Percentiles rank a stretch among this genome's conserved stretches.
phyloP scores from a whole-genome alignment of 441 rosid genomes.

The Pelargonium myrrhifolium region DNA sequence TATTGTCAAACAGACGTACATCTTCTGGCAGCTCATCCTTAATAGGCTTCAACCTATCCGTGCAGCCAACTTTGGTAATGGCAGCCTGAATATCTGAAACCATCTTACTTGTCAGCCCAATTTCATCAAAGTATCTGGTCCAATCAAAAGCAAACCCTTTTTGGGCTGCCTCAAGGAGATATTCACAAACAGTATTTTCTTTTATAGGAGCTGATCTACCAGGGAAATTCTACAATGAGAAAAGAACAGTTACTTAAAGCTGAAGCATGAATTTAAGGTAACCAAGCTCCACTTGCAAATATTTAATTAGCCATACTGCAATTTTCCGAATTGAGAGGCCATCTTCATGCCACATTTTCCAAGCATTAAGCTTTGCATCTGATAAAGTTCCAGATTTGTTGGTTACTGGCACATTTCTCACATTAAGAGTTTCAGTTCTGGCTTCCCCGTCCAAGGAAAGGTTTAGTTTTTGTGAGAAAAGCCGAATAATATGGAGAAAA shows the following conservation, averaged over 20 bases:
- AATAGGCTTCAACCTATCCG: constrained; percentile 40
- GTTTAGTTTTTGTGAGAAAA: constrained; percentile 29
- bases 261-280: background rate
- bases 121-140: constrained; percentile 32
- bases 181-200: constrained; percentile 34
- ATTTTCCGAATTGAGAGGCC: constrained; percentile 33
- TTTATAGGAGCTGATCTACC: constrained; percentile 46
- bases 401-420: constrained; percentile 15
- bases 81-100: constrained; percentile 32
- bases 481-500: constrained; percentile 33
- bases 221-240: constrained; percentile 29
- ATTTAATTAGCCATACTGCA: constrained; percentile 31
- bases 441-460: constrained; percentile 40
- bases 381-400: constrained; percentile 22
- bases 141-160: constrained; percentile 35
- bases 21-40: constrained; percentile 41
- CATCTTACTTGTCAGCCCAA: constrained; percentile 29
- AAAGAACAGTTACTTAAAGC: background rate
- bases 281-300: background rate
- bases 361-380: constrained; percentile 40
- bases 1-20: constrained; percentile 21
- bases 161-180: constrained; percentile 41
- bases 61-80: constrained; percentile 35
- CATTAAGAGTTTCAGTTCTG: constrained; percentile 7
- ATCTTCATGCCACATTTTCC: constrained; percentile 45